Evolutionary conservation across 75 land plant genomes (phyloP), one percentile per base, ranked within the genome.

Genomic region (Larix kaempferi): DNA sequence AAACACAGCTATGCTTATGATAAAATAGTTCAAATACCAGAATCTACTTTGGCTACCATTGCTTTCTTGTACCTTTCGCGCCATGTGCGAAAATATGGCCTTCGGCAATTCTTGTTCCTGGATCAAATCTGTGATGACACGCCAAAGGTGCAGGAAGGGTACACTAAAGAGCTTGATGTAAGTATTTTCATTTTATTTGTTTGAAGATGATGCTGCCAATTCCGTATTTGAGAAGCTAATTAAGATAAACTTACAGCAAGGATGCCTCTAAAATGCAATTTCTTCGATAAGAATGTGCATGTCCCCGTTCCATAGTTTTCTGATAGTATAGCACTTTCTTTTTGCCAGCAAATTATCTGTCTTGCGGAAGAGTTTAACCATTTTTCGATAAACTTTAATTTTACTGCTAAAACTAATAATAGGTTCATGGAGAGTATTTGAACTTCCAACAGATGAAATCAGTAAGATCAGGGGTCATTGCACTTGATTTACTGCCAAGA

Each of bases 41-140:
- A 86, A 39, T 86, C 94, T 29, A 76, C 78, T 35, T 80, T 93
- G 29, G 90, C 94, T 16, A 74, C 85, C 26, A 77, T 91, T 35
- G 82, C 88, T 22, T 93, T 93, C 84, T 57, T 93, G 73, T 86
- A 83, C 27, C 79, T 91, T 21, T 76, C 83, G 27, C 65, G 74
- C 41, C 80, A 85, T 78, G 80, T 89, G 59, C 85, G 84, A 49
- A 80, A 61, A 29, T 77, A 82, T 72, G 89, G 89, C n/a, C 85
- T 93, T 76, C 85, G 88, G 57, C 84, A 83, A 60, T 84, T 92
- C 77, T 85, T 93, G 55, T 84, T 89, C 76, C 86, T 93, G 74
- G 90, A 91, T 59, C 86, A 82, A 65, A 64, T 89, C 21, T 57
- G 63, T 55, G 76, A 76, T 5, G 94, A 89, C 74, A 64, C 85